Base-by-base conservation (phyloP, 805 yeast species). In the Teunomyces kruisii region DNA sequence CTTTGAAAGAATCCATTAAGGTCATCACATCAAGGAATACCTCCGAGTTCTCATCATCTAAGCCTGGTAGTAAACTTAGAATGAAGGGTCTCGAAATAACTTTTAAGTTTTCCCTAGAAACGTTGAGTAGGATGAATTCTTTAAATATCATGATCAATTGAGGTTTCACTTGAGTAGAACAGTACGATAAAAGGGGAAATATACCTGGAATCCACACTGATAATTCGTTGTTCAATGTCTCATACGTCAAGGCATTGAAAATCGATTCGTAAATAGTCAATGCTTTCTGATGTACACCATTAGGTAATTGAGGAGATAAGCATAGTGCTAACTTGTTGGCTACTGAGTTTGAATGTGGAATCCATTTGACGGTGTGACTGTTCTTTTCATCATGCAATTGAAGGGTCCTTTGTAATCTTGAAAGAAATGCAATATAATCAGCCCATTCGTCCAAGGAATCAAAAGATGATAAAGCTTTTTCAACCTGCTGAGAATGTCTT, bases 391-490 rank as follows among this genome's bases (percentile, higher is more conserved):
- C 64, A 1, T 52, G 55, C 31, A 67, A 54, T 46, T 58, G 69
- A 32, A 91, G 64, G 0, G 95, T 83, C 60, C 89, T 88, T 47
- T 83, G 81, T 5, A 95, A 75, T 48, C 86, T 81, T 2, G 92
- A 83, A 37, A 95, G 71, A 61, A 88, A 91, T 16, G 97, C 85
- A 45, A 94, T 94, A 62, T 92, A 90, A 61, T 94, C 99, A 10
- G 99, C 98, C 99, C 99, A 94, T 69, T 94, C 99, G 27, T 83
- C 86, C 1, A 90, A 85, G 1, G 86, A 68, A 42, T 88, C 96
- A 68, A 92, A 92, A 14, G 80, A 73, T 6, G 78, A 75, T 16
- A 94, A 70, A 0, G 94, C 88, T 52, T 83, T 79, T 42, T 86
- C 92, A 9, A 92, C 76, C 46, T 76, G 81, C n/a, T 79, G 72